phyloP scores from a whole-genome alignment of 2,329 filamentous ascomycete species.

The Cryphonectria radicalis region DNA sequence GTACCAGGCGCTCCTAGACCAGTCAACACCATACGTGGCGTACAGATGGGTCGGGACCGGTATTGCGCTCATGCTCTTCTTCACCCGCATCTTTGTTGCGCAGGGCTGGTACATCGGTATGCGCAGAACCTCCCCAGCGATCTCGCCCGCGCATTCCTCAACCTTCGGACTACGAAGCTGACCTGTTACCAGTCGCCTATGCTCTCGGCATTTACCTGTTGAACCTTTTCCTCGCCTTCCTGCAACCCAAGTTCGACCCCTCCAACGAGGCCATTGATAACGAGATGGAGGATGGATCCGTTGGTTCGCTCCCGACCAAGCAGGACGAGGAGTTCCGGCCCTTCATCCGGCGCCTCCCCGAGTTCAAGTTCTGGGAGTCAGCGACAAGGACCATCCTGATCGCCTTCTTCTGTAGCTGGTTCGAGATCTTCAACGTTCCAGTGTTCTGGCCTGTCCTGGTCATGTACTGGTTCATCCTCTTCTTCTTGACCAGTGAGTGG shows the following conservation, averaged over 20 bases:
- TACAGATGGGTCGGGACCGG: conserved; percentile 93
- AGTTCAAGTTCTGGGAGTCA: conserved; percentile 99
- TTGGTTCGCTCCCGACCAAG: conserved; percentile 85
- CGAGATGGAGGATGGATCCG: conserved; percentile 91
- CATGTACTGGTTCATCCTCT: conserved; percentile 98
- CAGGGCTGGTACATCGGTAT: conserved; percentile 99
- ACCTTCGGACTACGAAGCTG: conserved; percentile 23
- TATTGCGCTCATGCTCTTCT: conserved; percentile 77
- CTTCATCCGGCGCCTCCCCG: conserved; percentile 92
- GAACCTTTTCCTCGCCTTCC: conserved; percentile 98
- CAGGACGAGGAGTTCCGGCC: conserved; percentile 97
- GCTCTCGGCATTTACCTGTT: conserved; percentile 98
- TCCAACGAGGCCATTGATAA: conserved; percentile 89
- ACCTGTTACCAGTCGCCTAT: conserved; percentile 76
- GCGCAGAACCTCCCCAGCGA: conserved; percentile 32
- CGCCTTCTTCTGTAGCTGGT: conserved; percentile 88
- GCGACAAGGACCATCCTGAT: conserved; percentile 86
- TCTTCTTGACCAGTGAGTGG: conserved; percentile 87
- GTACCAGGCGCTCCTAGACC: conserved; percentile 93
- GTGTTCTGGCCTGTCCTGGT: conserved; percentile 99
- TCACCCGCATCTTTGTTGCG: conserved; percentile 83
- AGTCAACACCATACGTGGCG: conserved; percentile 84
- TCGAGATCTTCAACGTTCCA: conserved; percentile 91
- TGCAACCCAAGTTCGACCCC: conserved; percentile 98
- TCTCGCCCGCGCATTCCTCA: not conserved